Conservation (phyloP, 805 yeast genomes). For the Metschnikowia borealis region DNA sequence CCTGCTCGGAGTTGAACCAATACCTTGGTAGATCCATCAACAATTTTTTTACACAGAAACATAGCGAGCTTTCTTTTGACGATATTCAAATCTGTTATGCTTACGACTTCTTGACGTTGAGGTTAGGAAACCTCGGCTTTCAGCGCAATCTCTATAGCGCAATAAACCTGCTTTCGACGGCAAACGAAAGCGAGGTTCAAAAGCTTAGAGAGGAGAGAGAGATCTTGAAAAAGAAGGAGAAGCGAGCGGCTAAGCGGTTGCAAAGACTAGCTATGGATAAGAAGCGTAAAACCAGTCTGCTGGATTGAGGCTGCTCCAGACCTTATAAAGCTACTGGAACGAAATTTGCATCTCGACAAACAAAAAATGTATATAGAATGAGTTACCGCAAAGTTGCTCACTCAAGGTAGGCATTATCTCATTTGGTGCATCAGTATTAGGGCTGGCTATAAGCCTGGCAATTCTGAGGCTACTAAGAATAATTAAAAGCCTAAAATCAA, state of each 20-base stretch:
- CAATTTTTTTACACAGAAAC: conserved; percentile 20
- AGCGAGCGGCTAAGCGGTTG: conserved; percentile 33
- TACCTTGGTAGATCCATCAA: conserved; percentile 26
- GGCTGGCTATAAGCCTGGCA: not conserved
- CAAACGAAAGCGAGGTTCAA: conserved; percentile 18
- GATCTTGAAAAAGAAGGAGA: conserved; percentile 24
- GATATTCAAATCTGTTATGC: conserved; percentile 39
- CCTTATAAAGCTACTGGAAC: not conserved
- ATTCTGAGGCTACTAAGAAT: not conserved
- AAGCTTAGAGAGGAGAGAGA: conserved; percentile 22
- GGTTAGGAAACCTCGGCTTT: conserved; percentile 24
- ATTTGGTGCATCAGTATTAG: not conserved
- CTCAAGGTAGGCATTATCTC: not conserved
- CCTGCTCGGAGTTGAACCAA: conserved; percentile 22
- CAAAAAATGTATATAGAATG: not conserved
- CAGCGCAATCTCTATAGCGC: conserved; percentile 25
- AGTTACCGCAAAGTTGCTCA: not conserved
- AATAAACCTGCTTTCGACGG: conserved; percentile 22
- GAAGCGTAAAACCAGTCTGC: conserved; percentile 5
- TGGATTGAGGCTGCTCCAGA: not conserved
- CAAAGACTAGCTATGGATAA: conserved; percentile 23
- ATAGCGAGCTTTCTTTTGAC: conserved; percentile 16
- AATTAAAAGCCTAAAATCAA: not conserved
- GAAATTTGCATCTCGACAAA: not conserved
- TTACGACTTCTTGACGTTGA: conserved; percentile 35